These are phyloP conservation scores for Xenosphaeropsis pyriputrescens DNA, from an alignment of 2,329 filamentous ascomycete species.

Conservation along the genomic window DNA sequence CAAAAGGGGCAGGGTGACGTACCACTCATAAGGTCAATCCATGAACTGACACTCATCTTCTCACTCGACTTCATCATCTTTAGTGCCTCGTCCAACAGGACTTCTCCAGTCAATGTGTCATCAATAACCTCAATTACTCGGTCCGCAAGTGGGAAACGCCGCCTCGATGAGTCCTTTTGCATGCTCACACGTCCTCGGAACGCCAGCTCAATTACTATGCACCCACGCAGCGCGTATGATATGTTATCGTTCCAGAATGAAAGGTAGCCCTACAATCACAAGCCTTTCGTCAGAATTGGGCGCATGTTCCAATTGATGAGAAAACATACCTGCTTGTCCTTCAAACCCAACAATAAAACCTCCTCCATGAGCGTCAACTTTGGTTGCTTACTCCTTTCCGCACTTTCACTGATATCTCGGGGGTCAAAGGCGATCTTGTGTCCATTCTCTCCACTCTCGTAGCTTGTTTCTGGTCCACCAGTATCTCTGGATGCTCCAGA, in stretches of 20 bases:
- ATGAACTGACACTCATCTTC: conserved; percentile 98
- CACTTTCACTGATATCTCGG: conserved; percentile 91
- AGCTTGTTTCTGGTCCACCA: conserved; percentile 60
- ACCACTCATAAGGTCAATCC: conserved; percentile 99
- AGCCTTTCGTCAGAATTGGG: conserved; percentile 3
- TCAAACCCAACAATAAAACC: conserved; percentile 83
- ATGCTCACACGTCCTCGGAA: conserved; percentile 95
- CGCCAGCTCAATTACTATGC: conserved; percentile 94
- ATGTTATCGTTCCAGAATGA: conserved; percentile 99
- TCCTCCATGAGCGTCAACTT: conserved; percentile 99
- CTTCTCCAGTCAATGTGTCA: conserved; percentile 90
- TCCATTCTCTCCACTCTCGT: conserved; percentile 84
- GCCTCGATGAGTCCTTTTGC: conserved; percentile 88
- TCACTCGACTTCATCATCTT: conserved; percentile 99
- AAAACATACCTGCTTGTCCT: conserved; percentile 83
- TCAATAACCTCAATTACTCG: conserved; percentile 94
- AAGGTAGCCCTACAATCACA: conserved; percentile 62
- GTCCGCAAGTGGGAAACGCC: conserved; percentile 86
- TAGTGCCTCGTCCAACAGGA: conserved; percentile 88
- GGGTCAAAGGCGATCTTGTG: conserved; percentile 98
- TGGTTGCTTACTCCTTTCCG: conserved; percentile 91
- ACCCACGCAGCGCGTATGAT: conserved; percentile 90
- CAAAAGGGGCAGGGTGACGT: conserved; percentile 4
- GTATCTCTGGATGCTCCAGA: conserved; percentile 42
- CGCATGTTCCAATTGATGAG: conserved; percentile 1